Conservation (phyloP, 2,329 filamentous ascomycete species). For the Cryoendolithus antarcticus region DNA sequence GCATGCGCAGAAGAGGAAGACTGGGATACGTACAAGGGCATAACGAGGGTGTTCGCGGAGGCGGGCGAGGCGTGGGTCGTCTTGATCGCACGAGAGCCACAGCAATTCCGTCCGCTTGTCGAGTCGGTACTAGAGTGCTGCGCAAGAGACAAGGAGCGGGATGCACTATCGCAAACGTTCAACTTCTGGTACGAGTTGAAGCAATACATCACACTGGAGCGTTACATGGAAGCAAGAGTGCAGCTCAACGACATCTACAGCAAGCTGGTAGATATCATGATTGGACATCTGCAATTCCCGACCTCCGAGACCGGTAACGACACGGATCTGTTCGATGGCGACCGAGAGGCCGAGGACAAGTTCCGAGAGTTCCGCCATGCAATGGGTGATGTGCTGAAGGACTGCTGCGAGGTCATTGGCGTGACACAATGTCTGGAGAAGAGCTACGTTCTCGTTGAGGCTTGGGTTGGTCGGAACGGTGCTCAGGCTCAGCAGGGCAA, state of each 20-base stretch:
- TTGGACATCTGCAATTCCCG: constrained; percentile 81
- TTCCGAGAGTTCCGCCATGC: constrained; percentile 93
- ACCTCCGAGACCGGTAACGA: constrained; percentile 60
- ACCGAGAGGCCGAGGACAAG: constrained; percentile 90
- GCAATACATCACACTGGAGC: constrained; percentile 83
- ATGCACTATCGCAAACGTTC: constrained; percentile 89
- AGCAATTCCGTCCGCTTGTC: constrained; percentile 71
- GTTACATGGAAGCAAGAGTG: constrained; percentile 70
- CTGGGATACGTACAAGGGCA: constrained; percentile 68
- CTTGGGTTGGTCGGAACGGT: constrained; percentile 77
- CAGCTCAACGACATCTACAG: constrained; percentile 73
- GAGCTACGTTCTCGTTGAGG: constrained; percentile 70
- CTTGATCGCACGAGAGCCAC: constrained; percentile 71
- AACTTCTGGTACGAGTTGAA: constrained; percentile 98
- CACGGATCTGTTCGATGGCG: constrained; percentile 82
- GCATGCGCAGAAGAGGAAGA: constrained; percentile 71
- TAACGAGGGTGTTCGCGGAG: constrained; percentile 84
- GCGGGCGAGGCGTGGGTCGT: constrained; percentile 92
- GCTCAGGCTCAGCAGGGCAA: constrained; percentile 58
- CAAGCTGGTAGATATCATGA: constrained; percentile 82
- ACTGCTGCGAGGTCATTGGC: constrained; percentile 91
- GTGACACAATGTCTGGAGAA: constrained; percentile 84
- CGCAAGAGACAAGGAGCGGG: constrained; percentile 71
- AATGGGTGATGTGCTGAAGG: constrained; percentile 96
- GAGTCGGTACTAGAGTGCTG: constrained; percentile 89